These are phyloP conservation scores for Alternaria triticimaculans DNA, from an alignment of 2,329 filamentous ascomycete species.

Conservation along the genomic window DNA sequence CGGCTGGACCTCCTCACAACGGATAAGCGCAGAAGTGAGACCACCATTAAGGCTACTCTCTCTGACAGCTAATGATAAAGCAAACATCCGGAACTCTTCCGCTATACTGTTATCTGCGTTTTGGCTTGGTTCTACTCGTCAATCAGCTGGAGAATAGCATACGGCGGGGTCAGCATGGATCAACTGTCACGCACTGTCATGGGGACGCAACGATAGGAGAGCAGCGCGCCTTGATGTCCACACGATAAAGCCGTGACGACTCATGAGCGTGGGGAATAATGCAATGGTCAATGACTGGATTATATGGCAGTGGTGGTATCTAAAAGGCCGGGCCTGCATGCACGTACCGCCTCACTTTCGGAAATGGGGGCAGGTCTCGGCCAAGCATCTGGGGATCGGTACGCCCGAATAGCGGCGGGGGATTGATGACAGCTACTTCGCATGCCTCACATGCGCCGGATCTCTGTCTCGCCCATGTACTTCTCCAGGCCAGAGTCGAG, in stretches of 20 bases:
- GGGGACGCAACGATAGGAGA: conserved; percentile 31
- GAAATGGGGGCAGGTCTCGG: conserved; percentile 20
- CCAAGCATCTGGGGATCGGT: conserved; percentile 3
- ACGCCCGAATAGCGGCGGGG: background rate
- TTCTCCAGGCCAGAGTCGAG: conserved; percentile 81
- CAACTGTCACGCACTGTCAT: conserved; percentile 19
- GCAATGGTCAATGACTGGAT: conserved; percentile 32
- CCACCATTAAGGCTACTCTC: background rate
- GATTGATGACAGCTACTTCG: background rate
- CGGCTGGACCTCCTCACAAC: conserved; percentile 39
- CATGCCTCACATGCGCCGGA: conserved; percentile 75
- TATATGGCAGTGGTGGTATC: conserved; percentile 34
- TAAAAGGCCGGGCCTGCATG: conserved; percentile 28
- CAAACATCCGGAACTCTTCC: background rate
- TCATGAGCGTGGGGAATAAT: conserved; percentile 30
- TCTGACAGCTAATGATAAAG: background rate
- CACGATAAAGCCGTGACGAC: conserved; percentile 34
- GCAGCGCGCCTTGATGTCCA: conserved; percentile 15
- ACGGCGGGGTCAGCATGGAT: conserved; percentile 12
- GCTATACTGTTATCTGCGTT: conserved; percentile 1
- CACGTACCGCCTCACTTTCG: conserved; percentile 31
- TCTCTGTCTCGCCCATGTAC: conserved; percentile 84
- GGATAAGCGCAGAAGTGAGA: conserved; percentile 15
- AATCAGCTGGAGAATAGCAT: conserved; percentile 10
- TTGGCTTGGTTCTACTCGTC: conserved; percentile 2